Percentiles rank a stretch among this genome's conserved stretches.
Evolutionary conservation across 1,139 yeast species (phyloP).

Genomic region (Pichia sp.): DNA sequence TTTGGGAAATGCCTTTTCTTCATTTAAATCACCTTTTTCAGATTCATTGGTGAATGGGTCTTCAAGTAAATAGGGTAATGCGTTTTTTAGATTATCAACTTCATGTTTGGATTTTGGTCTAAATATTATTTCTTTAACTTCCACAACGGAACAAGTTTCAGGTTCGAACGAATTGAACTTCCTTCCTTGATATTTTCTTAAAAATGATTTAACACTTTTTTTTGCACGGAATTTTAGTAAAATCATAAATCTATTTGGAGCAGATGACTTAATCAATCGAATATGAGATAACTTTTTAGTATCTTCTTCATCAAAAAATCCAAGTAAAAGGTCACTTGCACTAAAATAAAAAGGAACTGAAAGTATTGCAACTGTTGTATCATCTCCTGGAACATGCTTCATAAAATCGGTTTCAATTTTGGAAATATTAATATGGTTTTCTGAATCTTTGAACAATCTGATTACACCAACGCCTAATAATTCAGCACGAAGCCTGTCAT

Average conservation of each 20-base stretch:
- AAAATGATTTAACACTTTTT: slow-evolving; percentile 55
- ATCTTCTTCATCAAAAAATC: slow-evolving; percentile 63
- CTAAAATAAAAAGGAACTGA: slow-evolving; percentile 88
- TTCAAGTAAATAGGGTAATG: slow-evolving; percentile 58
- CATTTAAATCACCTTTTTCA: not conserved
- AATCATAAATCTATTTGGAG: slow-evolving; percentile 68
- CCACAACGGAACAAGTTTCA: slow-evolving; percentile 74
- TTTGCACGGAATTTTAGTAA: slow-evolving; percentile 63
- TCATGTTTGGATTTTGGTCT: slow-evolving; percentile 25
- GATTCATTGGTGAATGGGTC: slow-evolving; percentile 56
- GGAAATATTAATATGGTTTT: slow-evolving; percentile 16
- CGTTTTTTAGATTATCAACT: slow-evolving; percentile 16
- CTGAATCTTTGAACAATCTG: slow-evolving; percentile 54
- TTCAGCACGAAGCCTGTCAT: slow-evolving; percentile 50
- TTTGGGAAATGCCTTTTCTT: slow-evolving; percentile 17
- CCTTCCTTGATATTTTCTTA: slow-evolving; percentile 62
- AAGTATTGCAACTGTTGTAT: slow-evolving; percentile 65
- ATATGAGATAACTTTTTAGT: slow-evolving; percentile 61
- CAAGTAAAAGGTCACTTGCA: slow-evolving; percentile 67
- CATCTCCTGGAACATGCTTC: slow-evolving; percentile 39
- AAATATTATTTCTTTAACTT: slow-evolving; percentile 54
- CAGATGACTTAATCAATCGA: slow-evolving; percentile 61
- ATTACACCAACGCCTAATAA: slow-evolving; percentile 70
- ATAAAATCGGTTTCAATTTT: slow-evolving; percentile 15
- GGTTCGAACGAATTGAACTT: slow-evolving; percentile 85